Evolutionary conservation across 768 basidiomycete species (phyloP).

Genomic region (Kondoa subrosea): DNA sequence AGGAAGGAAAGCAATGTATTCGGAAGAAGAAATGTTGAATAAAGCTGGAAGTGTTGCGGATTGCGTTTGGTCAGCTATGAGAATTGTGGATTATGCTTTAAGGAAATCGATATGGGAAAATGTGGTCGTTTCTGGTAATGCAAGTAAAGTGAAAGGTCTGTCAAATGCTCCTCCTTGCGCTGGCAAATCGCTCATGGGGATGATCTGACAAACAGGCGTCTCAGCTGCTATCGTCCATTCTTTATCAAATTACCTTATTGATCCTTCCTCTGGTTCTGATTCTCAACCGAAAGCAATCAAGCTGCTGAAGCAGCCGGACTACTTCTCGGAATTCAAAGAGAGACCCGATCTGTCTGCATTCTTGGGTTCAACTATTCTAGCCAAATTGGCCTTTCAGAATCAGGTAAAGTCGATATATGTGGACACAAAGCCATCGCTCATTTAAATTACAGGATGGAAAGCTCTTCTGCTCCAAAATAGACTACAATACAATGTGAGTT

Average conservation of each 20-base stretch:
- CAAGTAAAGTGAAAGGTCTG: slow-evolving; percentile 56
- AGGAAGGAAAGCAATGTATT: slow-evolving; percentile 27
- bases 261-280: slow-evolving; percentile 9
- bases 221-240: slow-evolving; percentile 10
- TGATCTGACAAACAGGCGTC: slow-evolving; percentile 8
- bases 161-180: slow-evolving; percentile 4
- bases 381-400: slow-evolving; percentile 22
- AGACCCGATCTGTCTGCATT: slow-evolving; percentile 19
- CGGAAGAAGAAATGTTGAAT: slow-evolving; percentile 20
- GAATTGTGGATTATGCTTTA: slow-evolving; percentile 27
- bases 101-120: slow-evolving; percentile 61
- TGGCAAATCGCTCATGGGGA: background rate
- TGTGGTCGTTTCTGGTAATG: slow-evolving; percentile 61
- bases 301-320: slow-evolving; percentile 58
- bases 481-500: background rate
- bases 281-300: slow-evolving; percentile 31
- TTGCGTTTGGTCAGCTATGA: slow-evolving; percentile 11
- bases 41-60: slow-evolving; percentile 8
- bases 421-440: background rate
- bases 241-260: slow-evolving; percentile 19
- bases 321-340: slow-evolving; percentile 56
- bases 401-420: background rate
- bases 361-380: slow-evolving; percentile 24
- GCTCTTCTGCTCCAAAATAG: background rate
- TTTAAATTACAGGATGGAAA: background rate